Percentiles rank a stretch among this genome's conserved stretches.
Conservation (phyloP, 1,284 basidiomycete species). For the Melanopsichium pennsylvanicum region DNA sequence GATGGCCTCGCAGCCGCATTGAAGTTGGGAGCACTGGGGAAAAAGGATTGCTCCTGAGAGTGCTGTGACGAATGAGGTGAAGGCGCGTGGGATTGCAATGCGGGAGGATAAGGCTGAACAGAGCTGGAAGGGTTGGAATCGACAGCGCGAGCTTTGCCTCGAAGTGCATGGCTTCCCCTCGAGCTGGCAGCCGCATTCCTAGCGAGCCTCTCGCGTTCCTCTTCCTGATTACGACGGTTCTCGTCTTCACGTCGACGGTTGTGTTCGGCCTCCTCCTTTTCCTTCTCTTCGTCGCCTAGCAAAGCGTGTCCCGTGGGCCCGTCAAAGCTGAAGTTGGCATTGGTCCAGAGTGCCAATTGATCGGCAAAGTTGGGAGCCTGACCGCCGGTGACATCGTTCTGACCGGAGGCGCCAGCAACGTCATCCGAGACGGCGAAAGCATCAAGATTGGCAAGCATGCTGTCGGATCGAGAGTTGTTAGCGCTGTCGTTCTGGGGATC, state of each 20-base stretch:
- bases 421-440: constrained; percentile 44
- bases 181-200: constrained; percentile 50
- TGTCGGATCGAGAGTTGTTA: constrained; percentile 33
- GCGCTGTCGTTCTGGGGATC: constrained; percentile 34
- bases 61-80: constrained; percentile 22
- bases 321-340: constrained; percentile 65
- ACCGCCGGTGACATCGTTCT: constrained; percentile 28
- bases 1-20: constrained; percentile 21
- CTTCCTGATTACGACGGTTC: constrained; percentile 49
- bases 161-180: constrained; percentile 32
- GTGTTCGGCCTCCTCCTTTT: constrained; percentile 56
- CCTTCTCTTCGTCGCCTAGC: constrained; percentile 64
- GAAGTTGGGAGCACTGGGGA: constrained; percentile 33
- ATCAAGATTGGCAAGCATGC: constrained; percentile 48
- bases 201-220: constrained; percentile 43
- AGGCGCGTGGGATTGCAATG: constrained; percentile 24
- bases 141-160: constrained; percentile 42
- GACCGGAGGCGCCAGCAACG: constrained; percentile 17
- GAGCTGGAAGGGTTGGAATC: constrained; percentile 18
- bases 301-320: constrained; percentile 64
- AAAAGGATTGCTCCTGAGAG: constrained; percentile 19
- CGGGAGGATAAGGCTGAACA: constrained; percentile 17
- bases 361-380: constrained; percentile 59
- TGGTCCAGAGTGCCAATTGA: constrained; percentile 65
- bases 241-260: constrained; percentile 49